Base-by-base conservation (phyloP, 257 asterid species). In the Solanum sparsipilum region DNA sequence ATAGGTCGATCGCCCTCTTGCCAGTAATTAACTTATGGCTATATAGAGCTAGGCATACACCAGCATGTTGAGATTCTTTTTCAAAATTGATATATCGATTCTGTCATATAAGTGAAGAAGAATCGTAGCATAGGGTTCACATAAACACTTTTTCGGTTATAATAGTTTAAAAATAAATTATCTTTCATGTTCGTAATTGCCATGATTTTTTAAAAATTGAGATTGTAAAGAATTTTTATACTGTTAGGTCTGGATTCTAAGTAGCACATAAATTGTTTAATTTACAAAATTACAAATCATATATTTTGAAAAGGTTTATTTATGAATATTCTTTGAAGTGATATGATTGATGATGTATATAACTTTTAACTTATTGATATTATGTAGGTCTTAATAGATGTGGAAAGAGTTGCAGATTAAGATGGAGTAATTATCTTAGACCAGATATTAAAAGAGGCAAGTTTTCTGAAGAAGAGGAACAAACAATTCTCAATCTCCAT, bases 401-500 rank as follows among this genome's bases (percentile, higher is more conserved):
- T 48, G 96, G 96, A 5, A 94, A 94, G 89, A 94, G 96, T 88
- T 82, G 86, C 70, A 82, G 86, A 48, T 82, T 82, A 27, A 60
- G 86, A 3, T 82, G 86, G 86, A 82, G 68, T 82, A 82, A 82
- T 82, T 82, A 82, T 82, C 86, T 82, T 48, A 82, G 86, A 67
- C 86, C 86, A 46, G 70, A 82, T 82, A 82, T 82, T 82, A 82
- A 82, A 82, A 82, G 86, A 48, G 86, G 86, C 18, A 94, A 94
- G 10, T 94, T 94, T 85, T 91, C 95, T 20, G 92, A 91, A 76
- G 96, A 94, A 10, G 96, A 94, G 73, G 96, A 94, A 85, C 95
- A 92, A 86, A 90, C 95, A 79, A 94, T 94, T 89, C 95, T 94
- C 90, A 89, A 91, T 89, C 96, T 94, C 88, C 96, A 94, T 87